Evolutionary conservation across 768 basidiomycete species (phyloP).

Genomic region (Porpolomopsis calyptriformis): DNA sequence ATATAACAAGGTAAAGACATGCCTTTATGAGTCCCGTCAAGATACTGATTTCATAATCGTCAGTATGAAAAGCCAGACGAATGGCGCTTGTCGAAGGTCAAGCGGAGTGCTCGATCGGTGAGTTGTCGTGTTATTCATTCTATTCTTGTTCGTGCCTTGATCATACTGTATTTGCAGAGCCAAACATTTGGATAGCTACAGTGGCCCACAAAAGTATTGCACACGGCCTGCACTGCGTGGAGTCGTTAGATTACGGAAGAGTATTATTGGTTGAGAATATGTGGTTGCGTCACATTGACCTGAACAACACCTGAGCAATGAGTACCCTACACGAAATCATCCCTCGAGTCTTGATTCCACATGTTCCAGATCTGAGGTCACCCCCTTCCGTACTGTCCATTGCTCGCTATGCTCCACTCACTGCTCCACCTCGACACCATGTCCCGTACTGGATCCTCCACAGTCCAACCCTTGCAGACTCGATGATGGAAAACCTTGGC

Average conservation of each 20-base stretch:
- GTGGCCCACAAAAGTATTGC: too few species aligned
- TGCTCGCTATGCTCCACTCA: constrained; percentile 2
- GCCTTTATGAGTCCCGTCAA: neutral
- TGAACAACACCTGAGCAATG: too few species aligned
- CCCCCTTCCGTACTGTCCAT: constrained; percentile 1
- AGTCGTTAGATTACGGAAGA: too few species aligned
- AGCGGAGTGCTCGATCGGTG: constrained; percentile 79
- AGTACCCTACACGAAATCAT: constrained; percentile 3
- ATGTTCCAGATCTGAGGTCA: constrained; percentile 2
- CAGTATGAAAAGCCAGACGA: constrained; percentile 83
- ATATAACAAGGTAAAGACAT: constrained; percentile 54
- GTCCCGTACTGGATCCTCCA: constrained; percentile 4
- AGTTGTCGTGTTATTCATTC: constrained; percentile 14
- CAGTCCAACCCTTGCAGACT: constrained; percentile 4
- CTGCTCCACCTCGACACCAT: constrained; percentile 2
- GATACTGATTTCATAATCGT: neutral
- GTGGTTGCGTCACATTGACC: too few species aligned
- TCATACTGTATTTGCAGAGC: constrained; percentile 38
- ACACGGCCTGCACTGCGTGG: too few species aligned
- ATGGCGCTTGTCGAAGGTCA: constrained; percentile 90
- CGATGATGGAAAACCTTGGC: constrained; percentile 3
- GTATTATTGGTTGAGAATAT: too few species aligned
- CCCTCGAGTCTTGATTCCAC: constrained; percentile 1
- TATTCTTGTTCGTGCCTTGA: neutral
- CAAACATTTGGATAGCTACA: constrained; percentile 95